phyloP scores from a whole-genome alignment of 345 rosid genomes.

The Pistacia integerrima region DNA sequence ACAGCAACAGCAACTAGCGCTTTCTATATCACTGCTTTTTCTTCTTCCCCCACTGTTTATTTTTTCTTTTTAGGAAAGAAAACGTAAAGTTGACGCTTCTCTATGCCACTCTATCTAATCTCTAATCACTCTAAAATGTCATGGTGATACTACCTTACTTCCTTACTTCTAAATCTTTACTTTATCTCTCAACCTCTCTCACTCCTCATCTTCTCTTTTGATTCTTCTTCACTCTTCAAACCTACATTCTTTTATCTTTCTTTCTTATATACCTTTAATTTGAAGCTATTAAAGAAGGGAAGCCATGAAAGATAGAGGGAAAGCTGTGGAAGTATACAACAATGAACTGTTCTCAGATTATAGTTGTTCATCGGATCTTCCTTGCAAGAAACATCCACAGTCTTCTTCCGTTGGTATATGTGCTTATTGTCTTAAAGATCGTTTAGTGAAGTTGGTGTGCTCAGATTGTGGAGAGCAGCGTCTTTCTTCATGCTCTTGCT shows the following conservation, averaged over 20 bases:
- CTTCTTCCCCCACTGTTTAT: constrained; percentile 23
- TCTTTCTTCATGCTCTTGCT: constrained; percentile 93
- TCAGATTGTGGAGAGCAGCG: constrained; percentile 96
- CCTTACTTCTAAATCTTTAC: constrained; percentile 20
- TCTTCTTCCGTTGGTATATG: constrained; percentile 75
- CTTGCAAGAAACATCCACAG: constrained; percentile 87
- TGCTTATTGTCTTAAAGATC: constrained; percentile 84
- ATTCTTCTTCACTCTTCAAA: constrained; percentile 12
- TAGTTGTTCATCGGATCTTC: constrained; percentile 54
- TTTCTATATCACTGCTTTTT: constrained; percentile 42
- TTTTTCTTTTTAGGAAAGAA: constrained; percentile 20
- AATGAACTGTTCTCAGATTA: constrained; percentile 44
- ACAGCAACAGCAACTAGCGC: constrained; percentile 40
- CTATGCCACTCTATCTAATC: constrained; percentile 29
- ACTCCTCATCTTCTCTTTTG: constrained; percentile 27
- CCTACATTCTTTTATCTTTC: not conserved
- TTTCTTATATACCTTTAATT: constrained; percentile 17
- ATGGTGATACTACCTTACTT: constrained; percentile 30
- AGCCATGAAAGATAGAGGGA: constrained; percentile 87
- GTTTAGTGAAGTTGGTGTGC: constrained; percentile 79
- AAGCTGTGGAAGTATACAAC: constrained; percentile 57
- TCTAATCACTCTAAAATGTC: constrained; percentile 40
- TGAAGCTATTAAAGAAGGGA: not conserved
- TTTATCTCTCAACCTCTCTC: not conserved
- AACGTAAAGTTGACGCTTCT: constrained; percentile 82